These are phyloP conservation scores for Yamadazyma paraphyllophila DNA, from an alignment of 805 yeast species.

Conservation along the genomic window DNA sequence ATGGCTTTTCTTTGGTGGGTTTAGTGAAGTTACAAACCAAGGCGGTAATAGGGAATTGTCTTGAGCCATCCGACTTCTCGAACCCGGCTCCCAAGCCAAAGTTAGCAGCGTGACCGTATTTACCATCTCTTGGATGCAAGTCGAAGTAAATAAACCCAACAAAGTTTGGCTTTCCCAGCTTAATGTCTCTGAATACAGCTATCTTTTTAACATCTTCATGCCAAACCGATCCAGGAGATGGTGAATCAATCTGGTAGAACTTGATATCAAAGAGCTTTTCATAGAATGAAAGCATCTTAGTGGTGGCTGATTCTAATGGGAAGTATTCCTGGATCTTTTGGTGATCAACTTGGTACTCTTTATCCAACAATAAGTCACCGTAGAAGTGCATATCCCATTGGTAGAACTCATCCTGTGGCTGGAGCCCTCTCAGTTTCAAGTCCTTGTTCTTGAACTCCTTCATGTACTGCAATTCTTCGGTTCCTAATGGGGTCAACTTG, in stretches of 20 bases:
- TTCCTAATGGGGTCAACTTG: slow-evolving; percentile 60
- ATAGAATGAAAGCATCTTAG: slow-evolving; percentile 68
- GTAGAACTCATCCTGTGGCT: slow-evolving; percentile 40
- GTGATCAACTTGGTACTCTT: slow-evolving; percentile 69
- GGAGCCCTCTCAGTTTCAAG: slow-evolving; percentile 42
- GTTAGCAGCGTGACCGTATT: slow-evolving; percentile 87
- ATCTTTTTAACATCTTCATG: slow-evolving; percentile 74
- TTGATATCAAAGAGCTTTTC: slow-evolving; percentile 67
- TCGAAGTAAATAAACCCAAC: slow-evolving; percentile 80
- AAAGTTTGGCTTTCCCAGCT: slow-evolving; percentile 43
- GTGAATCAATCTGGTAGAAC: slow-evolving; percentile 51
- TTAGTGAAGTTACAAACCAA: slow-evolving; percentile 83
- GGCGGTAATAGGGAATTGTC: slow-evolving; percentile 68
- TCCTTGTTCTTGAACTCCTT: slow-evolving; percentile 54
- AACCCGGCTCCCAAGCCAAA: slow-evolving; percentile 67
- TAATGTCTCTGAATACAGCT: slow-evolving; percentile 65
- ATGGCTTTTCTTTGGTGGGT: slow-evolving; percentile 66
- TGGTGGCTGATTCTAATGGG: slow-evolving; percentile 67
- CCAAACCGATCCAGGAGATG: slow-evolving; percentile 54
- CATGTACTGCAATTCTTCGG: slow-evolving; percentile 49
- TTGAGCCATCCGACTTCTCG: slow-evolving; percentile 43
- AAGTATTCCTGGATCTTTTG: slow-evolving; percentile 72
- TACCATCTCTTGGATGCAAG: slow-evolving; percentile 81
- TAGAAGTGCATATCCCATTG: slow-evolving; percentile 77
- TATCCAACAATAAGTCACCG: slow-evolving; percentile 62